These are phyloP conservation scores for Fusarium illudens DNA, from an alignment of 2,329 filamentous ascomycete species.

Conservation along the genomic window DNA sequence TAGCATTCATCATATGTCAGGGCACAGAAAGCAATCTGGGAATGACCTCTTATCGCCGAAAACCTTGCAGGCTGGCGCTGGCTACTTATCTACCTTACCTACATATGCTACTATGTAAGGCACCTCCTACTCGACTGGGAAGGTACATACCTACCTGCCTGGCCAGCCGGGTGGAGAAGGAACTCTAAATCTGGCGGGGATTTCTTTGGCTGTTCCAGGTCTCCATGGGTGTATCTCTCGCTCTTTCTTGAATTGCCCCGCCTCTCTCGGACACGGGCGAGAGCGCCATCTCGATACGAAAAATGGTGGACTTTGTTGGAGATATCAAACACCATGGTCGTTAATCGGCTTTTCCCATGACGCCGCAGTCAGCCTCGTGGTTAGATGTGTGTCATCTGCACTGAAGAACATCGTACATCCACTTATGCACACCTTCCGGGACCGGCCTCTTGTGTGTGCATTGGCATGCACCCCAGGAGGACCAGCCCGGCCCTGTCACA, in stretches of 20 bases:
- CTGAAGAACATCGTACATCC: conserved; percentile 30
- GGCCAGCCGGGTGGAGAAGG: conserved; percentile 15
- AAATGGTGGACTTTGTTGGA: not conserved
- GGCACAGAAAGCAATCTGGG: not conserved
- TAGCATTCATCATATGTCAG: not conserved
- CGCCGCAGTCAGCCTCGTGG: conserved; percentile 26
- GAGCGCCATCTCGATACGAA: not conserved
- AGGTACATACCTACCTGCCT: no score
- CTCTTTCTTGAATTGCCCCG: not conserved
- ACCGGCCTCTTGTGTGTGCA: conserved; percentile 29
- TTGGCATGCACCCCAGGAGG: conserved; percentile 33
- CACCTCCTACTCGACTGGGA: not conserved
- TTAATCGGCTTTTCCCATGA: not conserved
- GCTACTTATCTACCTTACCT: not conserved
- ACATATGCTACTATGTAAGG: no score
- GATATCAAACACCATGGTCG: not conserved
- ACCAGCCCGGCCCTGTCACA: conserved; percentile 36
- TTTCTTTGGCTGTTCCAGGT: not conserved
- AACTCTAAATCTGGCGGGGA: conserved; percentile 3
- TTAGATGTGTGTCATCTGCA: conserved; percentile 30
- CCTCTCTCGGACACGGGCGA: not conserved
- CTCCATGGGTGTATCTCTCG: not conserved
- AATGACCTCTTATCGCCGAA: conserved; percentile 2
- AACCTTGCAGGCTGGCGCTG: conserved; percentile 2
- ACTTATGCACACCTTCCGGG: conserved; percentile 33